Conservation (phyloP, 306 rosid genomes). For the Benincasa hispida region DNA sequence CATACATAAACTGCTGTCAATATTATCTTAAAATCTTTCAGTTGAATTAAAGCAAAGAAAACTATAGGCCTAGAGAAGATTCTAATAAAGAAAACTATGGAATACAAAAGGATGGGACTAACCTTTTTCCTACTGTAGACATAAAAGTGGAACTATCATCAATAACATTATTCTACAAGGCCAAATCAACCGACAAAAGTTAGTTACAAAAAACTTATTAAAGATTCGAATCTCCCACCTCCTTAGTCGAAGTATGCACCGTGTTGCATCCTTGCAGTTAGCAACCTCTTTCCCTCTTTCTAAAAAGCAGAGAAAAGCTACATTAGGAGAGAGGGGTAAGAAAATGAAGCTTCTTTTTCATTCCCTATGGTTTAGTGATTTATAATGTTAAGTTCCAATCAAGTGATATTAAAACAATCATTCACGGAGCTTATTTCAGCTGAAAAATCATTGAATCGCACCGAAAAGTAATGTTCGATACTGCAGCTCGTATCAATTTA, state of each 20-base stretch:
- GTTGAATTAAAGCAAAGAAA: neutral
- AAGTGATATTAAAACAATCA: neutral
- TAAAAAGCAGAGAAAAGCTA: neutral
- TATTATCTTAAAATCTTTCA: neutral
- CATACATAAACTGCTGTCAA: neutral
- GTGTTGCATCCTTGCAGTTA: neutral
- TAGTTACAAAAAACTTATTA: neutral
- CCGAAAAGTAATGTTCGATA: neutral
- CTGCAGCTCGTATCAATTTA: neutral
- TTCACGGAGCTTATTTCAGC: neutral
- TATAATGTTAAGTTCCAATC: neutral
- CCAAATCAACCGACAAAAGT: neutral
- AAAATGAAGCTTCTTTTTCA: neutral
- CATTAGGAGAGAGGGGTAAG: neutral
- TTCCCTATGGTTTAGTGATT: neutral
- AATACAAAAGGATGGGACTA: neutral
- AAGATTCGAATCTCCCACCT: neutral
- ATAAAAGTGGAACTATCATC: neutral
- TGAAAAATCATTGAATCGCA: neutral
- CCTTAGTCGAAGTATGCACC: neutral
- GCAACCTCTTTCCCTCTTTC: neutral
- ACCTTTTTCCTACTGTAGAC: neutral
- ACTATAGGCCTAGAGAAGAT: neutral
- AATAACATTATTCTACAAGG: neutral
- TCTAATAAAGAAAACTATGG: neutral